Evolutionary conservation across 2,329 filamentous ascomycete species (phyloP), one percentile per base, ranked within the genome.

Genomic region (Beauveria brongniartii): DNA sequence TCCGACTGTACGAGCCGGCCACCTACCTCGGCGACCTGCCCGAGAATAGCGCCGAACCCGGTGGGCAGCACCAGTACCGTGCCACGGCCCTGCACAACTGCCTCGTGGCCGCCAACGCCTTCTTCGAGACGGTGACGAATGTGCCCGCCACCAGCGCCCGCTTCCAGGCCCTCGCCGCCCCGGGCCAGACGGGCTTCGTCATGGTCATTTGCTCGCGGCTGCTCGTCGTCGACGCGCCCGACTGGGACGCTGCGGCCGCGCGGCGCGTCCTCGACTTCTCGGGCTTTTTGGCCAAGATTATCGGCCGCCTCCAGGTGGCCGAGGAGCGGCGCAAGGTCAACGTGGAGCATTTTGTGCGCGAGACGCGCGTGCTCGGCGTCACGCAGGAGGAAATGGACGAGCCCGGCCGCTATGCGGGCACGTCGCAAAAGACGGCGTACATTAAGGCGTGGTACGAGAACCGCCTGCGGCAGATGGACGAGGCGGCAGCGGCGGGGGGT

Each of bases 1-100:
- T 74, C 28, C 70, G 73, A 8, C 63, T 76, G 16, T 75, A 77
- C 63, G 69, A 77, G 37, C 75, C 75, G 1, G 75, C 74, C 8
- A 74, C 74, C 5, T 64, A 70, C 20, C 64, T 69, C n/a, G 67
- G 64, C 54, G 64, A 67, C 20, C 64, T 67, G 12, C 64, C 65
- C n/a, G 68, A 69, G 40, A 63, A 65, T 20, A 34, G 30, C 26
- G 20, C 20, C 55, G 46, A 18, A 3, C 40, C 7, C n/a, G 16
- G 18, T 10, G 64, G 68, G 2, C 66, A 65, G 5, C 66, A 68
- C 22, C 65, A 66, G 6, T 70, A 70, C 59, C 69, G 71, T 37
- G 62, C 67, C 1, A 68, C 73, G 56, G 72, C 72, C 48, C 68
- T 78, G 55, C 64, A 68, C 10, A 70, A 72, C 61, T 74, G 74